Base-by-base conservation (phyloP, 176 grass and related monocot genomes). In the Raddia distichophylla region DNA sequence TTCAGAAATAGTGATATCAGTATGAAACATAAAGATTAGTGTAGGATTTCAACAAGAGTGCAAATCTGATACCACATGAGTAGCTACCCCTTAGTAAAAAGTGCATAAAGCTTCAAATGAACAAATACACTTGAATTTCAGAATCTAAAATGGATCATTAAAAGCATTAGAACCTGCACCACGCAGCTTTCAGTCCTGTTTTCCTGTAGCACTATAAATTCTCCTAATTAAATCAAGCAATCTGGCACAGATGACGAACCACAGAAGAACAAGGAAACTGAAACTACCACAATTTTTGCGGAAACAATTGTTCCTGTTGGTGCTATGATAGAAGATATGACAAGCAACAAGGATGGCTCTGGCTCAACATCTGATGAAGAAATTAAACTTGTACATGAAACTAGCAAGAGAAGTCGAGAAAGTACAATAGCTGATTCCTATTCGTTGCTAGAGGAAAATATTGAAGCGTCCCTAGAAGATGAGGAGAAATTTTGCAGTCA, bases 271-370 rank as follows among this genome's bases (percentile, higher is more conserved):
- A 27, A 12, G 55, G 59, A 20, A 78, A 81, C 11, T 82, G 78
- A 86, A 82, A 72, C 34, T 46, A 33, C 32, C 10, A n/a, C 52
- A 58, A 66, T 59, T 82, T 70, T 56, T 42, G 19, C 42, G 11
- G 59, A 78, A 60, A 60, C 52, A 52, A 32, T 50, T 73, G 27
- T 16, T 55, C 57, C 34, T 78, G 17, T 76, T 57, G 3, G 40
- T 17, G 40, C 22, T 32, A 60, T 43, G 19, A 35, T 58, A 59
- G 59, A 82, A 86, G 66, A 67, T 82, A 81, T 22, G 3, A 66
- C 51, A 89, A 89, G 43, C 42, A 63, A 76, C 78, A 73, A 78
- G 33, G 59, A 78, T 71, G 34, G 10, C 60, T 82, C 67, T 71
- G 20, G 10, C 60, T 82, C 67, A 77, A 37, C 54, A 43, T 61